phyloP scores from a whole-genome alignment of 768 basidiomycete genomes.

The Cubamyces sp. region DNA sequence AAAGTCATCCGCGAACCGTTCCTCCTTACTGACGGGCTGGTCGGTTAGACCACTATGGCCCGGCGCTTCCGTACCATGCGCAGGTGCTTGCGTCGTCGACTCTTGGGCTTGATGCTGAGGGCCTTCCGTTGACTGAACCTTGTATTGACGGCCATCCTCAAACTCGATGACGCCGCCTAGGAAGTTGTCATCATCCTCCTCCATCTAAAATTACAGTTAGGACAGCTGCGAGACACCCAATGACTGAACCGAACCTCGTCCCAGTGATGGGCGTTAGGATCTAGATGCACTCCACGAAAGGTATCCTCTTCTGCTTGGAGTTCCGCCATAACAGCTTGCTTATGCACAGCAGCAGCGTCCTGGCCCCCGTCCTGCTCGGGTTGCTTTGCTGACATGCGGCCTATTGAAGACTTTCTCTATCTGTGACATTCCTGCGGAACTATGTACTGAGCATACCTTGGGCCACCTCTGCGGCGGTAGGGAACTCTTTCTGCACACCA shows the following conservation, averaged over 20 bases:
- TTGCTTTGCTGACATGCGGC: slow-evolving; percentile 25
- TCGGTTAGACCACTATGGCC: slow-evolving; percentile 25
- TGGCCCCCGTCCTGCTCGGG: slow-evolving; percentile 47
- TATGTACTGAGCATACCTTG: slow-evolving; percentile 53
- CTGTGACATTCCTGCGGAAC: not conserved
- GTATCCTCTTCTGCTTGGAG: slow-evolving; percentile 86
- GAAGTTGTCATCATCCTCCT: slow-evolving; percentile 92
- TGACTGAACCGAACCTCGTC: slow-evolving; percentile 74
- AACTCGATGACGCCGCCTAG: slow-evolving; percentile 92
- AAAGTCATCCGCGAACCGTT: slow-evolving; percentile 91
- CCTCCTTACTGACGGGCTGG: slow-evolving; percentile 75
- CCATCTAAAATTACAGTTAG: slow-evolving; percentile 46
- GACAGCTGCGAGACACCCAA: not conserved
- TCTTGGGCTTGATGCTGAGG: slow-evolving; percentile 36
- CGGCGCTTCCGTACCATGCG: slow-evolving; percentile 7
- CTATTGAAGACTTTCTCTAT: slow-evolving; percentile 12
- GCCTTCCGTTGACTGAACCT: slow-evolving; percentile 58
- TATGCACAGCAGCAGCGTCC: slow-evolving; percentile 55
- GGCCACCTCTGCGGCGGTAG: slow-evolving; percentile 95
- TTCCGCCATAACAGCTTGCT: slow-evolving; percentile 73
- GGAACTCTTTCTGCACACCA: slow-evolving; percentile 72
- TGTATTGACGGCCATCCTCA: slow-evolving; percentile 92
- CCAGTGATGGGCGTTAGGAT: slow-evolving; percentile 96
- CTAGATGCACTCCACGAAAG: slow-evolving; percentile 91
- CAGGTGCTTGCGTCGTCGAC: slow-evolving; percentile 3